These are phyloP conservation scores for Prunus salicina DNA, from an alignment of 306 rosid genomes.

Conservation along the genomic window DNA sequence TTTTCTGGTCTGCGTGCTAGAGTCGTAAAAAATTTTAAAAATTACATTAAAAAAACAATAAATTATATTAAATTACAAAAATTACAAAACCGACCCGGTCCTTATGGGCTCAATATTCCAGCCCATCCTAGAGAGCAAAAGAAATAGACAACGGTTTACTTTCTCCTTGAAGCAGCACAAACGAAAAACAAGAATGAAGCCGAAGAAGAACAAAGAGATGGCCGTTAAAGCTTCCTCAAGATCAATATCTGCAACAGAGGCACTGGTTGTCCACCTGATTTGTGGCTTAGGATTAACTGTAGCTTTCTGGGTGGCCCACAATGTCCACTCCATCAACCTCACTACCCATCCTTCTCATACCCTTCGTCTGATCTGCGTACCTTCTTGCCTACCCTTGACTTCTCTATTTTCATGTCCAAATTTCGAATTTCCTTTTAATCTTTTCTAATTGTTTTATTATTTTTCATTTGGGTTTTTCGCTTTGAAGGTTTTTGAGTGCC, in stretches of 20 bases:
- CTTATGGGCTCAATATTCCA: not conserved
- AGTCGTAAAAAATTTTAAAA: too few relatives aligned
- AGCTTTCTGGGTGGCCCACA: conserved; percentile 28
- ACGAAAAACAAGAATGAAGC: conserved; percentile 10
- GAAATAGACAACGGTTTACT: too few relatives aligned
- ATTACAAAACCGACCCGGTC: too few relatives aligned
- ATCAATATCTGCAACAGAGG: conserved; percentile 24
- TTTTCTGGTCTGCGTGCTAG: too few relatives aligned
- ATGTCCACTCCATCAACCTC: conserved; percentile 34
- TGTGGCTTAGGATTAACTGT: conserved; percentile 31
- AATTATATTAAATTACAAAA: too few relatives aligned
- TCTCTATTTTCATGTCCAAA: not conserved
- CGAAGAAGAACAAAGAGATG: not conserved
- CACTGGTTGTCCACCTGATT: conserved; percentile 26
- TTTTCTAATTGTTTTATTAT: not conserved
- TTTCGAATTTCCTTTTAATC: not conserved
- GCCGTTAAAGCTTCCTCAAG: not conserved
- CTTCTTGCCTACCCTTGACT: not conserved
- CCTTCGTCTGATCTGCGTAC: conserved; percentile 43
- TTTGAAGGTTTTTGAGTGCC: conserved; percentile 36
- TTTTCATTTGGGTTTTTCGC: not conserved
- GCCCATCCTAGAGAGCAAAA: not conserved
- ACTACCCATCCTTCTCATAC: conserved; percentile 41
- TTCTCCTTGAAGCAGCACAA: not conserved
- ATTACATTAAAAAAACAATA: too few relatives aligned